Percentiles rank a stretch among this genome's conserved stretches.
Evolutionary conservation across 495 filamentous ascomycete species (phyloP).

Genomic region (Daldinia caldariorum): DNA sequence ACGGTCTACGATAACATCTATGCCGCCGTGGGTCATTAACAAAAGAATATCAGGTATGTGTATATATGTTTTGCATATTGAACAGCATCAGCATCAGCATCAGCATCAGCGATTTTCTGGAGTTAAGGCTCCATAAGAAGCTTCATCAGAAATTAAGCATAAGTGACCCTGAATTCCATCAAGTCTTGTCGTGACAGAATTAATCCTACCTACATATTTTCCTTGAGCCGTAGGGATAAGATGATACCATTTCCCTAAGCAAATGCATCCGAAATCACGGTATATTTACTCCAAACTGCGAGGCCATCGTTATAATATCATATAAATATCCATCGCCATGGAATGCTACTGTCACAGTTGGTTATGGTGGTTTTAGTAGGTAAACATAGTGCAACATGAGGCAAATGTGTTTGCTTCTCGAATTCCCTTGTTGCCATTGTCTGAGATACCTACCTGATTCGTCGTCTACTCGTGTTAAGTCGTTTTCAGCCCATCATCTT

Average conservation of each 20-base stretch:
- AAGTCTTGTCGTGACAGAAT: neutral
- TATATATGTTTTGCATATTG: conserved; percentile 30
- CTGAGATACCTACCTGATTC: neutral
- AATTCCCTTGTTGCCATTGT: neutral
- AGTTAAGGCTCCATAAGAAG: neutral
- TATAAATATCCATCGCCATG: neutral
- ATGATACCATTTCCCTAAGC: neutral
- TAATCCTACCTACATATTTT: neutral
- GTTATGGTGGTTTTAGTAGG: neutral
- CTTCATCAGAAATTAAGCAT: neutral
- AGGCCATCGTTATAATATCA: neutral
- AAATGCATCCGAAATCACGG: neutral
- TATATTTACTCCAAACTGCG: neutral
- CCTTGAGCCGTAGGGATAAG: neutral
- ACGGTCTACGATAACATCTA: conserved; percentile 75
- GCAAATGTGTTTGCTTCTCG: conserved; percentile 17
- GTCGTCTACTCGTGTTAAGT: neutral
- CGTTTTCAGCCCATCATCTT: neutral
- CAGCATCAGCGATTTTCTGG: conserved; percentile 9
- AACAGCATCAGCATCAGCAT: conserved; percentile 21
- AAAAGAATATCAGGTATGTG: neutral
- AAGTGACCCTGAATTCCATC: neutral
- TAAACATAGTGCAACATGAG: conserved; percentile 12
- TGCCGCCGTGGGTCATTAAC: conserved; percentile 25
- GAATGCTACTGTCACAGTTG: conserved; percentile 1